Evolutionary conservation across 2,329 filamentous ascomycete genomes (phyloP).

Genomic region (Fusarium sp.): DNA sequence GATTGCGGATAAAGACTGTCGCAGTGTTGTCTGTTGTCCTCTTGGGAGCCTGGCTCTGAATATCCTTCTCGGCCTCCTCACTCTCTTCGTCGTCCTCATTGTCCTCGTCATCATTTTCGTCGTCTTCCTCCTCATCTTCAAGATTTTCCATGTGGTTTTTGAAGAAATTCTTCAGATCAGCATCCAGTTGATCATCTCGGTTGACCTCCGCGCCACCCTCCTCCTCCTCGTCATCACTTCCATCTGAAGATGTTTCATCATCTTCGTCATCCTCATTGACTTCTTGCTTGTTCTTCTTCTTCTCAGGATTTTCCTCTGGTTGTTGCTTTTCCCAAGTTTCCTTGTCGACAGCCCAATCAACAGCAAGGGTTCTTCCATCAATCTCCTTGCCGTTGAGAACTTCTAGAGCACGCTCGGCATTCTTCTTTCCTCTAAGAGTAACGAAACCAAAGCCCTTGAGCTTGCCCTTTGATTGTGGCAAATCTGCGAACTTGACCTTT

Average conservation of each 20-base stretch:
- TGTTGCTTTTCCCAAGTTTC: slow-evolving; percentile 80
- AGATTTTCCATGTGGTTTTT: slow-evolving; percentile 67
- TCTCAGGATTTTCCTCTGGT: slow-evolving; percentile 52
- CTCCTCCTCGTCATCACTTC: slow-evolving; percentile 44
- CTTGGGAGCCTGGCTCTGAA: slow-evolving; percentile 45
- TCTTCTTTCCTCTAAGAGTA: slow-evolving; percentile 85
- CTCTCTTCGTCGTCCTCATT: slow-evolving; percentile 52
- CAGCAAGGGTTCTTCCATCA: slow-evolving; percentile 87
- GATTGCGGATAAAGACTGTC: slow-evolving; percentile 92
- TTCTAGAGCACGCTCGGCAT: slow-evolving; percentile 88
- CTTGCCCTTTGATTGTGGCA: slow-evolving; percentile 81
- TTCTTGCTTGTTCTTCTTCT: slow-evolving; percentile 55
- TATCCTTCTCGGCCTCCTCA: slow-evolving; percentile 57
- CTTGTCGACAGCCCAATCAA: slow-evolving; percentile 98
- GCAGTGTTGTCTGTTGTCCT: slow-evolving; percentile 67
- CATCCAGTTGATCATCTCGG: slow-evolving; percentile 56
- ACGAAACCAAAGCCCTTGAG: slow-evolving; percentile 94
- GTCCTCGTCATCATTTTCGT: slow-evolving; percentile 61
- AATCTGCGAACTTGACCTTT: slow-evolving; percentile 86
- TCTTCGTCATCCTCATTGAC: slow-evolving; percentile 54
- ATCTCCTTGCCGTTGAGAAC: slow-evolving; percentile 89
- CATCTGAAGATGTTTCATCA: slow-evolving; percentile 39
- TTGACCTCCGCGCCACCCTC: slow-evolving; percentile 51
- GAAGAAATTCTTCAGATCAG: slow-evolving; percentile 66
- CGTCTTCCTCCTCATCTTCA: slow-evolving; percentile 66